Base-by-base conservation (phyloP, 495 filamentous ascomycete genomes). In the Annulohypoxylon stygium region DNA sequence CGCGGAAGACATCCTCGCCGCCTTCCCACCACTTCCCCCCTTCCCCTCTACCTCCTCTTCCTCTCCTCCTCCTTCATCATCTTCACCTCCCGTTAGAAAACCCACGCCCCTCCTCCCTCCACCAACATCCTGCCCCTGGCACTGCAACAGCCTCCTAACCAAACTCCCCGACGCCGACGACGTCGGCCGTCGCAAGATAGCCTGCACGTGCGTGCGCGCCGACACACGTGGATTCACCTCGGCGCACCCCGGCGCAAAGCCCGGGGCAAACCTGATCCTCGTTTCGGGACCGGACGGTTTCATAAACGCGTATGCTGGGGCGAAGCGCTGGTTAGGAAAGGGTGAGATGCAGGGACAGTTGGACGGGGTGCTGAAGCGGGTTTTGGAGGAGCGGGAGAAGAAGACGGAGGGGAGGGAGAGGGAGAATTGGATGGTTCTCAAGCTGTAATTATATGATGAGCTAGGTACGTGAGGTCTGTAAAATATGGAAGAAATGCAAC, bases 241-340 rank as follows among this genome's bases (percentile, higher is more conserved):
- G 78, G 48, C 70, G 1, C 16, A 23, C 45, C 45, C 45, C 37
- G 18, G 30, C 10, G 59, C 74, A 55, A 68, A 16, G 1, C 25
- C 64, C 66, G 68, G 72, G 69, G 43, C 63, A 68, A 92, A 89
- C 65, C 71, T 97, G 48, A 82, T 98, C 30, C 81, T 97, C 55
- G 84, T 98, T 4, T 95, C 93, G 2, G 96, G 96, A 0, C 95
- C 96, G 0, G 93, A 96, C 47, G 95, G 96, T 14, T 99, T 98
- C 81, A 87, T 98, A 53, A 86, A 84, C 26, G 86, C 90, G 71
- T 91, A 91, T 81, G 92, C 92, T 6, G 95, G 95, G 4, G 85
- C 88, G 4, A 97, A 97, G 80, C 77, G 85, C 2, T 95, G 90
- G 89, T 86, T 85, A 3, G 84, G 84, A 55, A 93, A 94, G 5